Evolutionary conservation across 139 green algal species (phyloP), one percentile per base, ranked within the genome.

Genomic region (Cymbomonas tetramitiformis): DNA sequence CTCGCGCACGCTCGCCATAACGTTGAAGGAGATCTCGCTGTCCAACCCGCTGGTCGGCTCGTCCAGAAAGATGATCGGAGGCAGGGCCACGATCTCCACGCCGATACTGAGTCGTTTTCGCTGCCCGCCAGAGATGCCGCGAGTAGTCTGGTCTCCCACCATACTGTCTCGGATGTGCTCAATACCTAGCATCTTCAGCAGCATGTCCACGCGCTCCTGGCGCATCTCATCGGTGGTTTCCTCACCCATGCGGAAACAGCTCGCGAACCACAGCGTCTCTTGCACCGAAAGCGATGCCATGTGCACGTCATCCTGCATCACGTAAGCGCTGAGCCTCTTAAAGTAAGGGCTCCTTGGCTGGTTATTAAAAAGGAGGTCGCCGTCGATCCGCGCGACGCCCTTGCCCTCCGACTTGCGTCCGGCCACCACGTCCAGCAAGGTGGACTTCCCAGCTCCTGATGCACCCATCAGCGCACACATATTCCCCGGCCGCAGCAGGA

Each of bases 31-130:
- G 1, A 85, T 79, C n/a, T 79, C 66, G 0, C 80, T 78, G 51
- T 94, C 86, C 62, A 95, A 74, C 10, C 87, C 87, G 69, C 65
- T 68, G 15, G 72, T 79, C 5, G 72, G 70, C 38, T 81, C 73
- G 26, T 81, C 73, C 64, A 78, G 65, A 38, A 78, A 78, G 32
- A 78, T 61, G 46, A 78, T 54, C 43, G 54, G 58, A 1, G 80
- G 75, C 70, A 83, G 83, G 38, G 79, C 75, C 10, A 95, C 86
- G 29, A 94, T 70, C 76, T 95, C 87, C 25, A 94, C 80, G 0
- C 71, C 86, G 49, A 95, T 95, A 51, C 76, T 93, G 24, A 95
- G 72, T 2, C 83, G 70, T 75, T 95, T 95, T 55, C 87, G 71
- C 67, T 88, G 80, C n/a, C n/a, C n/a, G n/a, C n/a, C n/a, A n/a